Conservation (phyloP, 2,329 filamentous ascomycete genomes). For the Cytospora paraplurivora region DNA sequence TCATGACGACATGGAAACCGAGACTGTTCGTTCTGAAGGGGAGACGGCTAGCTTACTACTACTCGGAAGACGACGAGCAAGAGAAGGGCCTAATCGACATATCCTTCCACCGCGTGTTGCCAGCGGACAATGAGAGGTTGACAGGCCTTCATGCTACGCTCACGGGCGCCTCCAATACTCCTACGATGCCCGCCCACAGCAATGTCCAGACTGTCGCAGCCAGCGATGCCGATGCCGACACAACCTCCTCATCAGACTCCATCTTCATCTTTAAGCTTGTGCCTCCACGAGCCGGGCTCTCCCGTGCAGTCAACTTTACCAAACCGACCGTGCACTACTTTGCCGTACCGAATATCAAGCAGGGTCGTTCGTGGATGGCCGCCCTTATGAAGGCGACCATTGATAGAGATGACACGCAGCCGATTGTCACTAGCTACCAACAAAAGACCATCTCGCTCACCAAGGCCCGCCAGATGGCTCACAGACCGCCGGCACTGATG, state of each 20-base stretch:
- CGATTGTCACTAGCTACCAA: conserved; percentile 89
- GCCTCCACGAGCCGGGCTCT: conserved; percentile 82
- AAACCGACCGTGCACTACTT: conserved; percentile 98
- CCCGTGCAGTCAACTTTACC: conserved; percentile 93
- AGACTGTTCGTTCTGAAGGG: conserved; percentile 94
- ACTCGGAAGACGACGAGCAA: conserved; percentile 86
- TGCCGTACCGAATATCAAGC: conserved; percentile 84
- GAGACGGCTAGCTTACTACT: conserved; percentile 91
- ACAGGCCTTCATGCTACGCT: conserved; percentile 90
- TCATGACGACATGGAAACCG: conserved; percentile 98
- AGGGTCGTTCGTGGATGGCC: conserved; percentile 96
- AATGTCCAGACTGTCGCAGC: conserved; percentile 49
- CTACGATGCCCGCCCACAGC: conserved; percentile 55
- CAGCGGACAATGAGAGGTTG: conserved; percentile 86
- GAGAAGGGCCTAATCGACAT: conserved; percentile 98
- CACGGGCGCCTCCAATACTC: conserved; percentile 77
- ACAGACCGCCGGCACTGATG: conserved; percentile 88
- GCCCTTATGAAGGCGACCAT: conserved; percentile 99
- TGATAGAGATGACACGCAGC: conserved; percentile 79
- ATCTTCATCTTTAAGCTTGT: conserved; percentile 99
- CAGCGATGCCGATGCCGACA: conserved; percentile 52
- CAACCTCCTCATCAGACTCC: conserved; percentile 51
- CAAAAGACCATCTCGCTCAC: conserved; percentile 93
- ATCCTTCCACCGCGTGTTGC: conserved; percentile 93
- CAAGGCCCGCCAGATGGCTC: conserved; percentile 84